Evolutionary conservation across 768 basidiomycete genomes (phyloP).

Genomic region (Pholiota molesta): DNA sequence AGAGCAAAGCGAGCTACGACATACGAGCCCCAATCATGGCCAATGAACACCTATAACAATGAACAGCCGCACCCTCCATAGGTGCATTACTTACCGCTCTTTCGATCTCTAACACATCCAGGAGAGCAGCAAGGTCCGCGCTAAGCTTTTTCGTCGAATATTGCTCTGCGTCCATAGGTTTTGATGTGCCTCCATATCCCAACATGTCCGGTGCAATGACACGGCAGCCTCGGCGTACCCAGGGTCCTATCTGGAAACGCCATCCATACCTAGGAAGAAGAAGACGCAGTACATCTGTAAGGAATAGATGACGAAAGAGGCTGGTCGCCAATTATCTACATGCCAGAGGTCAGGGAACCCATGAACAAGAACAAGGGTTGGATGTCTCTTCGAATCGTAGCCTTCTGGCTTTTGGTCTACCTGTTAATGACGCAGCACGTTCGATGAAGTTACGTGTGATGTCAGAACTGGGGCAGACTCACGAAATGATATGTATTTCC

Average conservation of each 20-base stretch:
- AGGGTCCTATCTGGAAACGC: slow-evolving; percentile 73
- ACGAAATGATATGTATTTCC: slow-evolving; percentile 72
- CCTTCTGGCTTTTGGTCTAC: slow-evolving; percentile 60
- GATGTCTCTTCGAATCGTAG: slow-evolving; percentile 41
- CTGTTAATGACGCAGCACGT: slow-evolving; percentile 20
- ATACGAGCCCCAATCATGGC: slow-evolving; percentile 82
- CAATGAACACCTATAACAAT: slow-evolving; percentile 58
- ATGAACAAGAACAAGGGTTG: slow-evolving; percentile 73
- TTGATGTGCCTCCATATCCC: slow-evolving; percentile 71
- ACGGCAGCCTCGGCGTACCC: slow-evolving; percentile 63
- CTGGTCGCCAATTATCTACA: background rate
- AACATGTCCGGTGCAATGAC: slow-evolving; percentile 65
- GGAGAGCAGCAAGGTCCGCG: slow-evolving; percentile 64
- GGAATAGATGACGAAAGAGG: background rate
- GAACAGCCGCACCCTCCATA: background rate
- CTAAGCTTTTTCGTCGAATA: slow-evolving; percentile 65
- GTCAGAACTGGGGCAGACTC: slow-evolving; percentile 6
- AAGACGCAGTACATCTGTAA: background rate
- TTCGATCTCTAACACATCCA: slow-evolving; percentile 55
- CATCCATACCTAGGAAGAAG: slow-evolving; percentile 64
- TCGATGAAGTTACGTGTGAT: no score
- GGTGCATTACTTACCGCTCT: slow-evolving; percentile 50
- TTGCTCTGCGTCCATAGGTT: slow-evolving; percentile 52
- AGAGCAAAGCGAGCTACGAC: slow-evolving; percentile 68
- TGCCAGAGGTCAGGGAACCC: slow-evolving; percentile 76